These are phyloP conservation scores for Lycium barbarum DNA, from an alignment of 257 asterid species.

Conservation along the genomic window DNA sequence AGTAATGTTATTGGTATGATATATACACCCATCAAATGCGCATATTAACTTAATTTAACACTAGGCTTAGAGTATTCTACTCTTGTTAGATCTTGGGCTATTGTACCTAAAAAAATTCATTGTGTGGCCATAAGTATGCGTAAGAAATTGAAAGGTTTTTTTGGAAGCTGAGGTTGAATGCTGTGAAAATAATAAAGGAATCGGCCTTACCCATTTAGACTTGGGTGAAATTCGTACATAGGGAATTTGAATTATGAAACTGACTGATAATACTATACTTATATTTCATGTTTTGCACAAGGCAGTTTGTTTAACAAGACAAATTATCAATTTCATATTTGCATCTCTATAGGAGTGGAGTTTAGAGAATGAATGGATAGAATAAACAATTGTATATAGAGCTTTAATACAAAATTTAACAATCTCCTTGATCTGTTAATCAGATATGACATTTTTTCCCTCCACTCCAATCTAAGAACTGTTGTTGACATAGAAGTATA, in stretches of 20 bases:
- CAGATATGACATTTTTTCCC: not conserved
- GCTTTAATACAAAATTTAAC: conserved; percentile 13
- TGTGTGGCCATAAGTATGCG: not conserved
- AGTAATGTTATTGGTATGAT: too few species aligned
- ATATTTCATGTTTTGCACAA: not conserved
- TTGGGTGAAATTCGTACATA: not conserved
- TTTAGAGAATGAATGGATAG: conserved; percentile 23
- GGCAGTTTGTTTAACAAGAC: not conserved
- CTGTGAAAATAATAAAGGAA: not conserved
- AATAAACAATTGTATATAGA: conserved; percentile 20
- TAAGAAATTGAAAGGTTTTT: not conserved
- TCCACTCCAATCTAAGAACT: conserved; percentile 38
- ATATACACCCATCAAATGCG: not conserved
- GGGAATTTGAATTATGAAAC: not conserved
- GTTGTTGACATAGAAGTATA: conserved; percentile 79
- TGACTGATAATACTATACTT: too few species aligned
- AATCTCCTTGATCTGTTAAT: conserved; percentile 15
- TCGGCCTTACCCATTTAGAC: not conserved
- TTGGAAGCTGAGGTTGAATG: not conserved
- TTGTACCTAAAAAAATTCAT: too few species aligned
- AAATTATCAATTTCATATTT: not conserved
- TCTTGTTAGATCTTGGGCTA: too few species aligned
- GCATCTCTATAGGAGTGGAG: conserved; percentile 7
- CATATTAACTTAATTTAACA: too few species aligned
- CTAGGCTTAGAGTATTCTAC: too few species aligned